These are phyloP conservation scores for Lecanicillium sp. DNA, from an alignment of 2,329 filamentous ascomycete species.

Conservation along the genomic window DNA sequence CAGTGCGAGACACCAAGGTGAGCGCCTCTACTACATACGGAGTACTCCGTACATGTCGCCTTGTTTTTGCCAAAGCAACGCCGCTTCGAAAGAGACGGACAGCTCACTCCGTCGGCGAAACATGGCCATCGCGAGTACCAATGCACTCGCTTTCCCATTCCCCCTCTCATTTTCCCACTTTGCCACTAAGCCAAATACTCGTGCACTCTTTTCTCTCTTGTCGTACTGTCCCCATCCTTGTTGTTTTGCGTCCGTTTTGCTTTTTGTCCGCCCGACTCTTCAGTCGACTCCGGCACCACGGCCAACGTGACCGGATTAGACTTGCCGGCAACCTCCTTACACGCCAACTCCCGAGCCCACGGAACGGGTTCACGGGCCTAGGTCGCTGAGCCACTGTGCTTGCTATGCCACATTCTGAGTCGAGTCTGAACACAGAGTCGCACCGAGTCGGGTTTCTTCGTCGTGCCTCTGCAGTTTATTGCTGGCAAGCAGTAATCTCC, in stretches of 20 bases:
- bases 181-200: too few relatives aligned
- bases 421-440: not conserved
- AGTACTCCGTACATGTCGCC: too few relatives aligned
- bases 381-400: too few relatives aligned
- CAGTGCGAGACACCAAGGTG: slow-evolving; percentile 2
- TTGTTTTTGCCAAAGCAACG: slow-evolving; percentile 8
- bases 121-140: not conserved
- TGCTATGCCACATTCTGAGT: not conserved
- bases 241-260: not conserved
- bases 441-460: too few relatives aligned
- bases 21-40: too few relatives aligned
- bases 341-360: not conserved
- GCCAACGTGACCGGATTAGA: too few relatives aligned
- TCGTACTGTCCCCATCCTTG: not conserved
- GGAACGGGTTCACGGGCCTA: not conserved
- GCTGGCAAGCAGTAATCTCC: too few relatives aligned
- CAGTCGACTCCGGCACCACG: too few relatives aligned
- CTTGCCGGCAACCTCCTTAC: too few relatives aligned
- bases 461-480: too few relatives aligned
- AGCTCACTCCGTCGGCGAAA: not conserved
- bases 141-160: too few relatives aligned
- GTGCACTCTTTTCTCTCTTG: not conserved
- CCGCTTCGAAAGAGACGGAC: not conserved
- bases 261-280: not conserved
- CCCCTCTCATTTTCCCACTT: too few relatives aligned